These are phyloP conservation scores for Salix udensis DNA, from an alignment of 345 rosid genomes.

Conservation along the genomic window DNA sequence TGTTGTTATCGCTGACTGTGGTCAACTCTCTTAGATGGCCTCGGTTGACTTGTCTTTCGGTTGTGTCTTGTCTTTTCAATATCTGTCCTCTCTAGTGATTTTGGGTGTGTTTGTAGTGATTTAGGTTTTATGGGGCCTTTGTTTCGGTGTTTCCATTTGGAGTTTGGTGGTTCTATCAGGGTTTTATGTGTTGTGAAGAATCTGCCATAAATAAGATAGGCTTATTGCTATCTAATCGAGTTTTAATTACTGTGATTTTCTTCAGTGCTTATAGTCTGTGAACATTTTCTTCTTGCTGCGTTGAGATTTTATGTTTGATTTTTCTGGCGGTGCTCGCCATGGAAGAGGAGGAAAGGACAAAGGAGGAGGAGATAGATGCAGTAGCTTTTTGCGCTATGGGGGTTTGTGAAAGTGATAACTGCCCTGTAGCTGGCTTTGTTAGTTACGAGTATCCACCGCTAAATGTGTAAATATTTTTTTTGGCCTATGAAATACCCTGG, in stretches of 20 bases:
- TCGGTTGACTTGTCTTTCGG: background rate
- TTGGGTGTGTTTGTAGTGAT: background rate
- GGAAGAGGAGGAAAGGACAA: background rate
- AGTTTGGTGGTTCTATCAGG: conserved; percentile 6
- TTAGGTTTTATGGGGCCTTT: background rate
- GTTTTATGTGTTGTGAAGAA: conserved; percentile 3
- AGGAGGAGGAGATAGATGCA: background rate
- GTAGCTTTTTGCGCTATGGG: background rate
- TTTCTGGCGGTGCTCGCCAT: background rate
- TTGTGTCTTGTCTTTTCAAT: background rate
- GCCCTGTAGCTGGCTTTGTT: background rate
- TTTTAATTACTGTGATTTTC: background rate
- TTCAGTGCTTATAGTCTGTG: background rate
- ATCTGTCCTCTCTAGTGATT: background rate
- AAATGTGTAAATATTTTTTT: background rate
- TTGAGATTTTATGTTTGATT: background rate
- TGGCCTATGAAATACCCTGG: background rate
- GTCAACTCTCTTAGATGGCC: conserved; percentile 13
- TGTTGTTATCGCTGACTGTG: conserved; percentile 16
- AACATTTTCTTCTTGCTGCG: background rate
- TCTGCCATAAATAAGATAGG: conserved; percentile 32
- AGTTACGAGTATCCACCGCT: background rate
- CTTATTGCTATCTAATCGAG: background rate
- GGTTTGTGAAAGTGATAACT: background rate
- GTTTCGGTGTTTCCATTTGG: background rate